These are phyloP conservation scores for Aspergillus japonicus DNA, from an alignment of 2,329 filamentous ascomycete species.

Conservation along the genomic window DNA sequence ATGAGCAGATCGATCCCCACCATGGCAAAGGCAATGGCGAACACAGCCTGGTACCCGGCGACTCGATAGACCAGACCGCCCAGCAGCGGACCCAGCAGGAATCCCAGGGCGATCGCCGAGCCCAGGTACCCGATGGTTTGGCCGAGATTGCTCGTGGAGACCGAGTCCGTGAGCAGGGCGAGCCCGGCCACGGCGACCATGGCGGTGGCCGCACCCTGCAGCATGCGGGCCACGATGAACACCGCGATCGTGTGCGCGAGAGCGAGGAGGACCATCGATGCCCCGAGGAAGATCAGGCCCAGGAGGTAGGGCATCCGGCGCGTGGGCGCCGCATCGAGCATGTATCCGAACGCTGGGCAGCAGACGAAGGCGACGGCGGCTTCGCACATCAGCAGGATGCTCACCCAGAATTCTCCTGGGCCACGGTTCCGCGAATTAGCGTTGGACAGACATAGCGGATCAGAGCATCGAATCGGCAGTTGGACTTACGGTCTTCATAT, in stretches of 20 bases:
- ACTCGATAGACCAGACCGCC: constrained; percentile 62
- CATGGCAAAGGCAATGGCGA: constrained; percentile 55
- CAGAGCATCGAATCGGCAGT: not conserved
- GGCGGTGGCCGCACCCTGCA: constrained; percentile 59
- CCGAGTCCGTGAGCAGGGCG: constrained; percentile 60
- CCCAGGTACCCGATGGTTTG: constrained; percentile 59
- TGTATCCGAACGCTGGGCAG: constrained; percentile 30
- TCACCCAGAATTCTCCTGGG: constrained; percentile 31
- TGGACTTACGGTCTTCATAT: constrained; percentile 23
- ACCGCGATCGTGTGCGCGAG: constrained; percentile 50
- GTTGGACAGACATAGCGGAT: too few relatives aligned
- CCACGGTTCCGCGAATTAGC: not conserved
- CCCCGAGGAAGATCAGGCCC: constrained; percentile 53
- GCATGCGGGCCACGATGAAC: constrained; percentile 52
- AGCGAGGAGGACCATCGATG: constrained; percentile 57
- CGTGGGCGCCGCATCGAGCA: constrained; percentile 33
- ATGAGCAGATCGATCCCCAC: constrained; percentile 60
- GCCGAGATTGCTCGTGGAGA: constrained; percentile 56
- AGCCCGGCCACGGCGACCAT: constrained; percentile 62
- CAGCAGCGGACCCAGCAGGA: constrained; percentile 56
- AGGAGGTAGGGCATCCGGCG: constrained; percentile 59
- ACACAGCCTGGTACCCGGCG: constrained; percentile 59
- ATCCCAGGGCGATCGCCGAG: constrained; percentile 58
- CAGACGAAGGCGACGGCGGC: constrained; percentile 27
- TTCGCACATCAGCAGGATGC: constrained; percentile 31